phyloP scores from a whole-genome alignment of 2,329 filamentous ascomycete genomes.

The Cladophialophora psammophila region DNA sequence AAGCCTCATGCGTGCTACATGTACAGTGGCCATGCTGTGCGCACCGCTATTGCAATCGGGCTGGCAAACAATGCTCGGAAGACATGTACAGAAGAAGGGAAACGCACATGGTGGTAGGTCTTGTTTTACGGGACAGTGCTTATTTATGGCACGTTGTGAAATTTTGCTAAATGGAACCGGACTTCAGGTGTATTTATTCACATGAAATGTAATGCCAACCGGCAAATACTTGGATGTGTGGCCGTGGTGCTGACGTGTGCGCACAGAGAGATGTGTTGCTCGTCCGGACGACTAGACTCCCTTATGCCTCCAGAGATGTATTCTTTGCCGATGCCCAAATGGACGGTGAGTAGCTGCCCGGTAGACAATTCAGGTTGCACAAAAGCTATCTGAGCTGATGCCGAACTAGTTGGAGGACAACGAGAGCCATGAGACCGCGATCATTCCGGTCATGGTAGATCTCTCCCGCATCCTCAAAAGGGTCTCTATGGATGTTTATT shows the following conservation, averaged over 20 bases:
- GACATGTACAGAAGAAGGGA: no score
- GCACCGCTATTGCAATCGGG: slow-evolving; percentile 47
- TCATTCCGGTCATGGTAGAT: slow-evolving; percentile 36
- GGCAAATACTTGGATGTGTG: no score
- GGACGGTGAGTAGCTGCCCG: no score
- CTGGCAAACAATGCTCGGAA: slow-evolving; percentile 37
- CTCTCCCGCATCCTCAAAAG: slow-evolving; percentile 43
- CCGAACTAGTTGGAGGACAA: no score
- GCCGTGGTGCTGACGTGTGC: neutral
- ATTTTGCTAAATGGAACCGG: no score
- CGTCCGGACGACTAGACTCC: slow-evolving; percentile 5
- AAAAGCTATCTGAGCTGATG: no score
- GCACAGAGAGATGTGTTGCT: slow-evolving; percentile 1
- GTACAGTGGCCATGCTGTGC: slow-evolving; percentile 47
- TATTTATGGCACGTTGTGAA: neutral
- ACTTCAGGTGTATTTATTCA: slow-evolving; percentile 3
- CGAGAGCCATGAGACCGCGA: neutral
- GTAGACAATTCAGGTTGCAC: neutral
- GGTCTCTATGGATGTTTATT: slow-evolving; percentile 43
- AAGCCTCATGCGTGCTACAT: slow-evolving; percentile 48
- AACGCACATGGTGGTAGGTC: slow-evolving; percentile 41
- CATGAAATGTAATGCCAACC: neutral
- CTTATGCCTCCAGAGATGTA: slow-evolving; percentile 44
- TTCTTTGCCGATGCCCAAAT: slow-evolving; percentile 35
- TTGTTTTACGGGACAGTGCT: no score